Evolutionary conservation across 495 filamentous ascomycete genomes (phyloP), one percentile per base, ranked within the genome.

Genomic region (Talaromyces borbonicus): DNA sequence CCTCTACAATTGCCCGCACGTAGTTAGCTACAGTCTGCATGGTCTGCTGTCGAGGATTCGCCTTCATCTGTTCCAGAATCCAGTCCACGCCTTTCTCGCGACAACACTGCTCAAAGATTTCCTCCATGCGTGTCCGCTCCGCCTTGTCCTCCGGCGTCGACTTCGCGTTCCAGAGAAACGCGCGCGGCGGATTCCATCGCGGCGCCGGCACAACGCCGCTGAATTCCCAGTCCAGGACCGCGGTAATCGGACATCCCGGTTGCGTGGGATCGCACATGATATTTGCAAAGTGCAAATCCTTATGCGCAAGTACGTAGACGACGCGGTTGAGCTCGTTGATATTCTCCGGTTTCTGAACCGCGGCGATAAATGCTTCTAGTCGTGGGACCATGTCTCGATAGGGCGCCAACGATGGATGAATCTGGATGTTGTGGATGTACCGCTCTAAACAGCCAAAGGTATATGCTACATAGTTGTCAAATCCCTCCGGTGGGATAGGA

Each of bases 141-240:
- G 24, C 48, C 29, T 45, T 53, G 11, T 52, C 52, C 12, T 44
- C 56, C 6, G 43, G 42, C 42, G 43, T 37, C 3, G 30, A 12
- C 53, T 52, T 46, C 6, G n/a, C 49, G 44, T 62, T 62, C 57
- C 59, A 61, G 3, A 61, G 41, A 31, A 69, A 63, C 5, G 56
- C 53, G 32, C 50, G 26, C 4, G 35, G 16, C 4, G 62, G 60
- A 39, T 65, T 56, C 63, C 63, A 62, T 16, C 46, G 31, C 20
- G 51, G 50, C 7, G 43, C 38, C 5, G 66, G 59, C 6, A 67
- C 57, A 3, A 67, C 52, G 5, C 53, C 49, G 12, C 55, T 46
- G 30, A 67, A 69, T 52, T 65, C 65, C 61, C 63, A 69, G 49
- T 66, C 66, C 2, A 67, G 48, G 2, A 69, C 45, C 1, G 49